Evolutionary conservation across 345 rosid species (phyloP), one percentile per base, ranked within the genome.

Genomic region (Heritiera fomes): DNA sequence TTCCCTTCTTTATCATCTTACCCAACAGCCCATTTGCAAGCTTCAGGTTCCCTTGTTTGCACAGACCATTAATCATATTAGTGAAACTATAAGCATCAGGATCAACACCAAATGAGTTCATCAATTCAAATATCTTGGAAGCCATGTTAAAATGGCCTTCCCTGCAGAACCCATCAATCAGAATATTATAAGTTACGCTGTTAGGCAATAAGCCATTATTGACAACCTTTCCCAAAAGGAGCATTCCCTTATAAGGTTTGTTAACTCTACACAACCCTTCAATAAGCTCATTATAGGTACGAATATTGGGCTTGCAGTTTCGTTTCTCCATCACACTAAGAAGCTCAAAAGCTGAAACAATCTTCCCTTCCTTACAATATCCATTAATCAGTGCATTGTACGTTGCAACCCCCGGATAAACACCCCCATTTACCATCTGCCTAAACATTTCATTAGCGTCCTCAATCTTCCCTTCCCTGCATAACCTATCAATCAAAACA

Each of bases 271-370:
- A 89, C 52, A 87, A 79, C 20, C 91, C 91, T 50, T 83, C 89
- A 64, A 89, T 87, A 76, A 89, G 90, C 83, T 82, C 89, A 38
- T 88, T 88, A 71, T 85, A 85, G 78, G 89, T 88, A 71, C 87
- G 85, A 28, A 85, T 67, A 70, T 79, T 84, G 40, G 91, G 89
- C 80, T 77, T 82, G 80, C 91, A 86, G 72, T 81, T 85, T 69
- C 55, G 79, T 84, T 80, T 86, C 82, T 86, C 88, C 88, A 88
- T 88, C 70, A 85, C 53, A 75, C 81, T 75, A 41, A 88, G 88
- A 67, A 88, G 83, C 80, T 88, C 89, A 75, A 86, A 85, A 32
- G 89, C 89, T 3, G 84, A 70, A 82, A 83, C 66, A 56, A 86
- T 73, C 79, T 66, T 73, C 47, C 88, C 88, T 63, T 83, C 81